These are phyloP conservation scores for Kodamaea laetipori DNA, from an alignment of 805 yeast species.

Conservation along the genomic window DNA sequence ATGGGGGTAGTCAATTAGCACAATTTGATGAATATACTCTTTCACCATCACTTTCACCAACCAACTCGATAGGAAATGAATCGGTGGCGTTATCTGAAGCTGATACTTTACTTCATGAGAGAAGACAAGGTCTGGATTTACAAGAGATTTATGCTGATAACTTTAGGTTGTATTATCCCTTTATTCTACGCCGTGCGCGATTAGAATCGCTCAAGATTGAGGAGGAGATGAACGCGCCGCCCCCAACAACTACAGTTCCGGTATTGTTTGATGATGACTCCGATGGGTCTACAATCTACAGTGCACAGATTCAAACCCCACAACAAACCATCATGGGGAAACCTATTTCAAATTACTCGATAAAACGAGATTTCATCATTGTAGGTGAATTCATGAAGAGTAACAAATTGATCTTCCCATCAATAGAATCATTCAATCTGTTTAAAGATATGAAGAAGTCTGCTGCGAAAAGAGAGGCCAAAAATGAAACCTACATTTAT, in stretches of 20 bases:
- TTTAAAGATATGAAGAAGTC: slow-evolving; percentile 30
- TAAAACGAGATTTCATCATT: slow-evolving; percentile 33
- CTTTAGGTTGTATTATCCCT: slow-evolving; percentile 41
- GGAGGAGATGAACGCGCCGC: background rate
- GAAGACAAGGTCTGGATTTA: slow-evolving; percentile 30
- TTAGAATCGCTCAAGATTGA: slow-evolving; percentile 11
- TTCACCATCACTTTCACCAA: slow-evolving; percentile 7
- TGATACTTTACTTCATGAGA: slow-evolving; percentile 30
- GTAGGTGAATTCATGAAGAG: slow-evolving; percentile 36
- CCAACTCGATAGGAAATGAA: slow-evolving; percentile 5
- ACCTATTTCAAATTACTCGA: slow-evolving; percentile 23
- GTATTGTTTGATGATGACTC: slow-evolving; percentile 14
- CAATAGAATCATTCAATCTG: slow-evolving; percentile 27
- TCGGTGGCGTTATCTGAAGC: slow-evolving; percentile 37
- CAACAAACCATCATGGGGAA: slow-evolving; percentile 22
- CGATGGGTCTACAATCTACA: slow-evolving; percentile 27
- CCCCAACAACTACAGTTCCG: background rate
- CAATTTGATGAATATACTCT: slow-evolving; percentile 1
- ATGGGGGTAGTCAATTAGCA: background rate
- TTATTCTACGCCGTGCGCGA: slow-evolving; percentile 34
- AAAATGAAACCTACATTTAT: slow-evolving; percentile 23
- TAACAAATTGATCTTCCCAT: slow-evolving; percentile 32
- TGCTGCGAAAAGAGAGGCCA: slow-evolving; percentile 21
- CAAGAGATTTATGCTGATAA: slow-evolving; percentile 41
- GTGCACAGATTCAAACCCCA: slow-evolving; percentile 7